phyloP scores from a whole-genome alignment of 495 filamentous ascomycete species.

The Bacidia rubella region DNA sequence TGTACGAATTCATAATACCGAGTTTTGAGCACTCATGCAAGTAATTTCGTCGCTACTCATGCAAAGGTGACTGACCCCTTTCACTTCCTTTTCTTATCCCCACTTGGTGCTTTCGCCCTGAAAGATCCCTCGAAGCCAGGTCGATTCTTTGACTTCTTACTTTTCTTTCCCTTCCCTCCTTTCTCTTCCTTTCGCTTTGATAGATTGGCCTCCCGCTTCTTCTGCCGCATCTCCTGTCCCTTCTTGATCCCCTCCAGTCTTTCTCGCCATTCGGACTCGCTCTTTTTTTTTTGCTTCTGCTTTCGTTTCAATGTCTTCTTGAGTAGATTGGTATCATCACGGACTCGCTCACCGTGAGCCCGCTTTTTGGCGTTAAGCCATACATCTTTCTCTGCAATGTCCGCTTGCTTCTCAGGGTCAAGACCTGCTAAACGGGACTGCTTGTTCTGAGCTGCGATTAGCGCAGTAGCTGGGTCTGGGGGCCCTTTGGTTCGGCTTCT shows the following conservation, averaged over 20 bases:
- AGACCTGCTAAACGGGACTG: constrained; percentile 57
- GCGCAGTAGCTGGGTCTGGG: constrained; percentile 66
- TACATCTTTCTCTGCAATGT: constrained; percentile 81
- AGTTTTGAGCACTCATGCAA: background rate
- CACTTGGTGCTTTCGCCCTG: constrained; percentile 34
- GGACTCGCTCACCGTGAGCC: constrained; percentile 80
- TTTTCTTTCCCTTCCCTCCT: constrained; percentile 49
- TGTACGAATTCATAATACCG: background rate
- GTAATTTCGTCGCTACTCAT: background rate
- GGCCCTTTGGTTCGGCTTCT: constrained; percentile 55
- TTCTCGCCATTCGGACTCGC: constrained; percentile 78
- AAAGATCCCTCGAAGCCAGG: constrained; percentile 93
- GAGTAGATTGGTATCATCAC: constrained; percentile 72
- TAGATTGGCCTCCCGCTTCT: constrained; percentile 81
- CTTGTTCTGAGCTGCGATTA: constrained; percentile 52
- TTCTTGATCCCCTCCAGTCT: constrained; percentile 61
- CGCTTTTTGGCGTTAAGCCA: constrained; percentile 88
- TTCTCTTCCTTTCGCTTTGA: constrained; percentile 64
- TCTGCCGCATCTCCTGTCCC: constrained; percentile 63
- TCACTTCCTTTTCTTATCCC: constrained; percentile 17
- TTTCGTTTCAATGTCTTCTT: constrained; percentile 94
- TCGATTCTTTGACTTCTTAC: constrained; percentile 43
- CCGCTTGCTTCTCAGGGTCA: constrained; percentile 62
- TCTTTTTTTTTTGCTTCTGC: constrained; percentile 79
- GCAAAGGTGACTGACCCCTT: background rate